phyloP scores from a whole-genome alignment of 1,139 yeast species.

The Citeromyces hawaiiensis region DNA sequence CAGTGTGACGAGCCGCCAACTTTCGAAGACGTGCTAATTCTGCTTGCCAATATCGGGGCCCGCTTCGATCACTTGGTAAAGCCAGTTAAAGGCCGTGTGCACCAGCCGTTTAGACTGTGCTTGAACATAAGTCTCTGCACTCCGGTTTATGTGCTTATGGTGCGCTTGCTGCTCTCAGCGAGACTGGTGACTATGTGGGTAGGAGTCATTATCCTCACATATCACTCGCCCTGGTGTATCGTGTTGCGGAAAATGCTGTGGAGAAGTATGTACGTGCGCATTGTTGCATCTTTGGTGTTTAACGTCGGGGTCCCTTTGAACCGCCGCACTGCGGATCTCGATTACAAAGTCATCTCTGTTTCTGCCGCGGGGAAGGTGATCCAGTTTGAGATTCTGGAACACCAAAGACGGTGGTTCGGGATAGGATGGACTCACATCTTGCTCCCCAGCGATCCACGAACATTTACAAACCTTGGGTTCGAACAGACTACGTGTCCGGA shows the following conservation, averaged over 20 bases:
- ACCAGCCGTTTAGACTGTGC: slow-evolving; percentile 16
- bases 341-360: slow-evolving; percentile 26
- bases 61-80: slow-evolving; percentile 30
- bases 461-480: slow-evolving; percentile 31
- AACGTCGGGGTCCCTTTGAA: slow-evolving; percentile 21
- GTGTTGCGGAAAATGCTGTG: slow-evolving; percentile 36
- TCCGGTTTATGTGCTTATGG: slow-evolving; percentile 30
- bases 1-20: slow-evolving; percentile 29
- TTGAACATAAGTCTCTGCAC: slow-evolving; percentile 24
- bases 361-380: slow-evolving; percentile 33
- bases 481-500: slow-evolving; percentile 17
- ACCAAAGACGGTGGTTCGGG: slow-evolving; percentile 51
- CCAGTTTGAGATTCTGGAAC: slow-evolving; percentile 36
- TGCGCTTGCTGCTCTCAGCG: slow-evolving; percentile 23
- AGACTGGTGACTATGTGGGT: slow-evolving; percentile 22
- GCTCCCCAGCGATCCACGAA: slow-evolving; percentile 37
- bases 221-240: slow-evolving; percentile 40
- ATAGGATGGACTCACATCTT: slow-evolving; percentile 42
- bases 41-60: slow-evolving; percentile 33
- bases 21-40: slow-evolving; percentile 39
- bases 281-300: slow-evolving; percentile 27
- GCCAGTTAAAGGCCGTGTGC: slow-evolving; percentile 17
- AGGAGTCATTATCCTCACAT: slow-evolving; percentile 30
- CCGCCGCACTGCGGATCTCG: slow-evolving; percentile 6
- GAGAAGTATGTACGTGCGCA: slow-evolving; percentile 37